Percentiles rank a stretch among this genome's conserved stretches.
phyloP scores from a whole-genome alignment of 805 yeast species.

The Grigorovia yakushimaensis region DNA sequence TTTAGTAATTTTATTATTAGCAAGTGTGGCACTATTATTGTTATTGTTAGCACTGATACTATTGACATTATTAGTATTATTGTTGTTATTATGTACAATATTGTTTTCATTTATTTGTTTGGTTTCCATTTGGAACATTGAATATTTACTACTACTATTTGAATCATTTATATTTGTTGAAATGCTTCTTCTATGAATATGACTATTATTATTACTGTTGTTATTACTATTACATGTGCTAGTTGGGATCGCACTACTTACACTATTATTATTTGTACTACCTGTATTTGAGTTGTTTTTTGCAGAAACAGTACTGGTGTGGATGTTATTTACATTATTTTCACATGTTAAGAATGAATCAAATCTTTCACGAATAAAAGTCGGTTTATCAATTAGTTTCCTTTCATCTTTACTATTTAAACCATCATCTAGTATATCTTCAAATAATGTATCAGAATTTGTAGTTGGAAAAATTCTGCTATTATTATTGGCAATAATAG shows the following conservation, averaged over 20 bases:
- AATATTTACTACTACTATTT: neutral
- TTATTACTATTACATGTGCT: neutral
- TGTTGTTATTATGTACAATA: neutral
- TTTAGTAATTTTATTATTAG: no score
- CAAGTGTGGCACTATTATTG: neutral
- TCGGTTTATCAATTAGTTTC: neutral
- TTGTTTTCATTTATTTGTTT: no score
- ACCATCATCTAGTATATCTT: neutral
- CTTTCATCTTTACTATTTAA: neutral
- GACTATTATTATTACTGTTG: neutral
- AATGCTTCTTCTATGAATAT: neutral
- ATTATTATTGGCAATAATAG: neutral
- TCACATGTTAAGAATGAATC: neutral
- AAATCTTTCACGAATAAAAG: constrained; percentile 1
- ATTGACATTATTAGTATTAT: neutral
- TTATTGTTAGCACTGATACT: neutral
- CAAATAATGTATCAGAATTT: neutral
- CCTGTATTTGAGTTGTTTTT: no score
- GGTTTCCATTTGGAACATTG: neutral
- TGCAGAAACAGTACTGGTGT: no score
- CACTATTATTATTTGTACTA: neutral
- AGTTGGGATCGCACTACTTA: neutral
- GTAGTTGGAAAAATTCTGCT: neutral
- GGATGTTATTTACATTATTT: no score
- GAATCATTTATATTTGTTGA: neutral